These are phyloP conservation scores for Proliferodiscus dingleyae DNA, from an alignment of 2,329 filamentous ascomycete species.

Conservation along the genomic window DNA sequence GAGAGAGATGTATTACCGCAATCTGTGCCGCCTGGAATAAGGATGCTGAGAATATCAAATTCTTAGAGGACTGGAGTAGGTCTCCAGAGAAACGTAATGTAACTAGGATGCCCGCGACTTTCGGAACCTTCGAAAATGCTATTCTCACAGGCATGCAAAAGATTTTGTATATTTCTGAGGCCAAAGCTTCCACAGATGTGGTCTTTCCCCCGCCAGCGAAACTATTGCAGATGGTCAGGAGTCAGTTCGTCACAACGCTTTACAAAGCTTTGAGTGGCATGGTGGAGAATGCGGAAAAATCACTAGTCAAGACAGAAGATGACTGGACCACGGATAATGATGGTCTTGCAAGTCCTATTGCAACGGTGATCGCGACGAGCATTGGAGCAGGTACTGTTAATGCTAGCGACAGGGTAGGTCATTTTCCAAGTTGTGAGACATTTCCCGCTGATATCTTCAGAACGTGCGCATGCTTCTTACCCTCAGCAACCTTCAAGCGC, in stretches of 20 bases:
- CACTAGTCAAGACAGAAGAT: slow-evolving; percentile 51
- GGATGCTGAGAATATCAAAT: slow-evolving; percentile 88
- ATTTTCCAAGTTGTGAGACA: slow-evolving; percentile 7
- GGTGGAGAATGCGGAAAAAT: slow-evolving; percentile 90
- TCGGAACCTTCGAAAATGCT: slow-evolving; percentile 78
- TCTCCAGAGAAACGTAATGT: slow-evolving; percentile 77
- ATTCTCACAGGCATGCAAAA: slow-evolving; percentile 87
- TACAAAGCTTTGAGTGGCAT: slow-evolving; percentile 94
- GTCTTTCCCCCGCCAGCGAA: slow-evolving; percentile 82
- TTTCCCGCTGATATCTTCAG: slow-evolving; percentile 41
- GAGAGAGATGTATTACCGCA: slow-evolving; percentile 81
- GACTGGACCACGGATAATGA: slow-evolving; percentile 32
- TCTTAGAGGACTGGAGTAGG: slow-evolving; percentile 89
- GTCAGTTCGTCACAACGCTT: slow-evolving; percentile 86
- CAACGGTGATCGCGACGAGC: slow-evolving; percentile 32
- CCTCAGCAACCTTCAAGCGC: slow-evolving; percentile 81
- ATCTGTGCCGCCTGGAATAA: slow-evolving; percentile 88
- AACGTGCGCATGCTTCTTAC: slow-evolving; percentile 92
- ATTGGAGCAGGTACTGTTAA: slow-evolving; percentile 47
- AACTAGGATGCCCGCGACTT: slow-evolving; percentile 84
- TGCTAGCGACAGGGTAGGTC: slow-evolving; percentile 46
- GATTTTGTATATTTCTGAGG: slow-evolving; percentile 86
- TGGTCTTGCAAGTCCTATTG: slow-evolving; percentile 29
- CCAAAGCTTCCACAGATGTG: slow-evolving; percentile 69
- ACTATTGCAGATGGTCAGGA: slow-evolving; percentile 82